Conservation (phyloP, 768 basidiomycete species). For the Podaxis sp. region DNA sequence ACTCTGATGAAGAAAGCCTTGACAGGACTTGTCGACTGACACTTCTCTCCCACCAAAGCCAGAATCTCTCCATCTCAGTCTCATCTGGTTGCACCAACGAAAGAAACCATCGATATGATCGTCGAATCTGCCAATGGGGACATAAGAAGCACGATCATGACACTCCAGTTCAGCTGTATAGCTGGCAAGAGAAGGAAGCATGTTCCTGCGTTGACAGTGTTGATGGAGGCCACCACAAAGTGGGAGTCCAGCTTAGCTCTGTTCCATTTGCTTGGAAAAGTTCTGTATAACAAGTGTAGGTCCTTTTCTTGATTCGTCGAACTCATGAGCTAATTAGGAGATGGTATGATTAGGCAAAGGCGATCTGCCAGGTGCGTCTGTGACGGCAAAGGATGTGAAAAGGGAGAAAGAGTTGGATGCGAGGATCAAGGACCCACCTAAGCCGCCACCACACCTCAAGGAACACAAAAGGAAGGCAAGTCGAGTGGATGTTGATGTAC, state of each 20-base stretch:
- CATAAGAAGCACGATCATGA: slow-evolving; percentile 91
- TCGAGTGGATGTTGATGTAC: slow-evolving; percentile 68
- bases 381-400: slow-evolving; percentile 61
- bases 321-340: slow-evolving; percentile 3
- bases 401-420: slow-evolving; percentile 59
- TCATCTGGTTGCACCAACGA: slow-evolving; percentile 41
- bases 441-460: slow-evolving; percentile 58
- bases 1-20: slow-evolving; percentile 84
- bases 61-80: slow-evolving; percentile 20
- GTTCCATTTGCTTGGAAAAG: slow-evolving; percentile 92
- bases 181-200: slow-evolving; percentile 40
- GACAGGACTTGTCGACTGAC: slow-evolving; percentile 49
- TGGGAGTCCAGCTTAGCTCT: slow-evolving; percentile 84
- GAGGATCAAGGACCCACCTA: slow-evolving; percentile 50
- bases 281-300: slow-evolving; percentile 94
- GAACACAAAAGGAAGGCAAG: slow-evolving; percentile 67
- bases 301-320: slow-evolving; percentile 8
- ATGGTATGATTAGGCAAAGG: slow-evolving; percentile 58
- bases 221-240: slow-evolving; percentile 75
- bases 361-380: slow-evolving; percentile 58
- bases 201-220: slow-evolving; percentile 29
- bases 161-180: slow-evolving; percentile 81
- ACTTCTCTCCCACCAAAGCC: slow-evolving; percentile 37
- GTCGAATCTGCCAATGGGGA: slow-evolving; percentile 86
- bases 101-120: slow-evolving; percentile 72